These are phyloP conservation scores for Berberis vulgaris DNA, from an alignment of 164 flowering plant species.

Conservation along the genomic window DNA sequence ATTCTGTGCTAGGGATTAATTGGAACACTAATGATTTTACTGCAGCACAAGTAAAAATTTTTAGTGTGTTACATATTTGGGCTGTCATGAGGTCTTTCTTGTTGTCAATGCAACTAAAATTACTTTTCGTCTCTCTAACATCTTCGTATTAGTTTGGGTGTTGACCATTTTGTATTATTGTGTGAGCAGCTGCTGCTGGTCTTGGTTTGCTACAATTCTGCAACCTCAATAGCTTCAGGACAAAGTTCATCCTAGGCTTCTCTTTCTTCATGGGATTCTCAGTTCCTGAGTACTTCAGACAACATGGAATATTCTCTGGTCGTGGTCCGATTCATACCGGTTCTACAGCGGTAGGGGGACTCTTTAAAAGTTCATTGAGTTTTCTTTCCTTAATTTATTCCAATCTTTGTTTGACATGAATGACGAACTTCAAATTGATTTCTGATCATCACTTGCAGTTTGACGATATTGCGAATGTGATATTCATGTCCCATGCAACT, in stretches of 20 bases:
- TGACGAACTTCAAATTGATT: neutral
- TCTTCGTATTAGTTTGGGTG: neutral
- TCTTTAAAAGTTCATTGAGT: too few species aligned
- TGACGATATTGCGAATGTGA: slow-evolving; percentile 60
- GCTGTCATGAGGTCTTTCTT: too few species aligned
- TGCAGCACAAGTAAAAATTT: too few species aligned
- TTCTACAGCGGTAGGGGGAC: slow-evolving; percentile 36
- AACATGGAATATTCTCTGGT: slow-evolving; percentile 38
- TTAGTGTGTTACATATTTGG: too few species aligned
- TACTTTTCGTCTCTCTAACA: too few species aligned
- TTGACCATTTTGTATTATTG: neutral
- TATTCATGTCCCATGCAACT: slow-evolving; percentile 77
- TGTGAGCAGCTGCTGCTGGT: slow-evolving; percentile 74
- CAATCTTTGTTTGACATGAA: too few species aligned
- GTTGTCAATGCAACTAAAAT: too few species aligned
- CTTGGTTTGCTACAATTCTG: slow-evolving; percentile 83
- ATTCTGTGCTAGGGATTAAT: too few species aligned
- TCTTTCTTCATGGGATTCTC: slow-evolving; percentile 90
- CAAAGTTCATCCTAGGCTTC: slow-evolving; percentile 81
- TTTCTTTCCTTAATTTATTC: too few species aligned
- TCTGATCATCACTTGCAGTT: slow-evolving; percentile 44
- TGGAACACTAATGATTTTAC: too few species aligned
- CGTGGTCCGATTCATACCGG: slow-evolving; percentile 68
- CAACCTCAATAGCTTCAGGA: slow-evolving; percentile 88
- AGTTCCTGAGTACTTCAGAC: slow-evolving; percentile 80